phyloP scores from a whole-genome alignment of 495 filamentous ascomycete species.

The Aspergillus avenaceus region DNA sequence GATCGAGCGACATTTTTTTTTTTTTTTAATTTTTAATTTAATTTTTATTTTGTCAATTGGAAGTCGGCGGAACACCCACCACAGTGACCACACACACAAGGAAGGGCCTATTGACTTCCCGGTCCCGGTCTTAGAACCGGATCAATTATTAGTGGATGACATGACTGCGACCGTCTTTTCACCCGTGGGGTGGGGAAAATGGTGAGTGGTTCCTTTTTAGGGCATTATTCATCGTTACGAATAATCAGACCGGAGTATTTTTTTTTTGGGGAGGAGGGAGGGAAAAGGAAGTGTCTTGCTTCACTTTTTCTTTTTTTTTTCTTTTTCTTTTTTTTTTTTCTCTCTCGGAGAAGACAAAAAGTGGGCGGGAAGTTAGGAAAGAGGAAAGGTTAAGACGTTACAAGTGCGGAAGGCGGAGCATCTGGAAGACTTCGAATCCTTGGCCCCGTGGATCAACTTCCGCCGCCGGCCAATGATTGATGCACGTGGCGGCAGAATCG shows the following conservation, averaged over 20 bases:
- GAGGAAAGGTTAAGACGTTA: too few relatives aligned
- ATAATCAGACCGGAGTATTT: too few relatives aligned
- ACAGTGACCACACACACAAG: slow-evolving; percentile 7
- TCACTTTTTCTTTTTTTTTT: neutral
- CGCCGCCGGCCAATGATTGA: slow-evolving; percentile 14
- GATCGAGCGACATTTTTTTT: neutral
- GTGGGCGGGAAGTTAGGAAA: too few relatives aligned
- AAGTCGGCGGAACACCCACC: neutral
- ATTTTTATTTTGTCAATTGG: slow-evolving; percentile 10
- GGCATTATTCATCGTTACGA: too few relatives aligned
- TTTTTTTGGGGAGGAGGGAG: neutral
- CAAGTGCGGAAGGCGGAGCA: slow-evolving; percentile 14
- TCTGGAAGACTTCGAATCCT: neutral
- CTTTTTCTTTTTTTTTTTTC: slow-evolving; percentile 4
- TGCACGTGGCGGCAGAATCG: slow-evolving; percentile 25
- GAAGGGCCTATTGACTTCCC: too few relatives aligned
- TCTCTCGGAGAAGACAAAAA: neutral
- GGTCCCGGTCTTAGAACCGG: too few relatives aligned
- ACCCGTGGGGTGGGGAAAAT: too few relatives aligned
- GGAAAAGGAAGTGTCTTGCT: neutral
- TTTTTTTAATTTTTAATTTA: neutral
- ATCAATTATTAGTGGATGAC: too few relatives aligned
- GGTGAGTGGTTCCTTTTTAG: too few relatives aligned
- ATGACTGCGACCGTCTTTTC: too few relatives aligned
- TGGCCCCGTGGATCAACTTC: slow-evolving; percentile 1